Conservation (phyloP, 1,139 yeast genomes). For the Debaryomycetaceae sp. region DNA sequence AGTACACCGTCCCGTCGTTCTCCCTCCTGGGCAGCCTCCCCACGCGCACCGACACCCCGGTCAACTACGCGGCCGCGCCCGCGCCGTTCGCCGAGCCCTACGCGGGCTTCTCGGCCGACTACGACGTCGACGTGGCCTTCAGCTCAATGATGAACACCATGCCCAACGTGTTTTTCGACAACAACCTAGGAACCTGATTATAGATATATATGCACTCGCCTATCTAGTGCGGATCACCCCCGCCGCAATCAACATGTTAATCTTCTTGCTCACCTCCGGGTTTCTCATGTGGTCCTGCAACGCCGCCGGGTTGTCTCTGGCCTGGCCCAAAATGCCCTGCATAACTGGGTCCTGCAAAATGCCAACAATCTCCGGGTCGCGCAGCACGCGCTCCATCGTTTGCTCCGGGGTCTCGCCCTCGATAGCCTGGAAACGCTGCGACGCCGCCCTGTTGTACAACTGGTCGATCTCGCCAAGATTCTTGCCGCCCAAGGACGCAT, state of each 20-base stretch:
- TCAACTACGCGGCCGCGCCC: background rate
- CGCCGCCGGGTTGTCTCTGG: constrained; percentile 94
- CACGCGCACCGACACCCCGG: background rate
- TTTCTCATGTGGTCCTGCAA: constrained; percentile 96
- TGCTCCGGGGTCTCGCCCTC: constrained; percentile 95
- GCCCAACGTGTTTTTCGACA: constrained; percentile 40
- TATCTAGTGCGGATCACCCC: constrained; percentile 94
- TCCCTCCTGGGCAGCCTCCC: too few species aligned
- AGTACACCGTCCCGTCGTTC: too few species aligned
- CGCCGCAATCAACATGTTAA: constrained; percentile 88
- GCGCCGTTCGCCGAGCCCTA: background rate
- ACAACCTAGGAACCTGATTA: constrained; percentile 22
- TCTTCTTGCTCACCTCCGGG: constrained; percentile 87
- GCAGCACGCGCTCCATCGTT: constrained; percentile 83
- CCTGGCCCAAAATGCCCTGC: constrained; percentile 93
- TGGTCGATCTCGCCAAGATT: constrained; percentile 77
- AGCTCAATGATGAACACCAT: constrained; percentile 19
- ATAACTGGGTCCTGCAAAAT: constrained; percentile 95
- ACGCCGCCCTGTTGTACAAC: constrained; percentile 70
- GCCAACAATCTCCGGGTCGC: constrained; percentile 90
- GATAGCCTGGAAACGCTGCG: constrained; percentile 72
- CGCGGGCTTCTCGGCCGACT: background rate
- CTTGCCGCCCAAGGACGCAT: constrained; percentile 57
- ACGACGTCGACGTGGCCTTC: constrained; percentile 7
- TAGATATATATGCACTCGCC: constrained; percentile 10